A percentile compares a stretch with the other conserved stretches of the same genome.
Conservation (phyloP, 768 basidiomycete species). For the Leccinum aurantiacum region DNA sequence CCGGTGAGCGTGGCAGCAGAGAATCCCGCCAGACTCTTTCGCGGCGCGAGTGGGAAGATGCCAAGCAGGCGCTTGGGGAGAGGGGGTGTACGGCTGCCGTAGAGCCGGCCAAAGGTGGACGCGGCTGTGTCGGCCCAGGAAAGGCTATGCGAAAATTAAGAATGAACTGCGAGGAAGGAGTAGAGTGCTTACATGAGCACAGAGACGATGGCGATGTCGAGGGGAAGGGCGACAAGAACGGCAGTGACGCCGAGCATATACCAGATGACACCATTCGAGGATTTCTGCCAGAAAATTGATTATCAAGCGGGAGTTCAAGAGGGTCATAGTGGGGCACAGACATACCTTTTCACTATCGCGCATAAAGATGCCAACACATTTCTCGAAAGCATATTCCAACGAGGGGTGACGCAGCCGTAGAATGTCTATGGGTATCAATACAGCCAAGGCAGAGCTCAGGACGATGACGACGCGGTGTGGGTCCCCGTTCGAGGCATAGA, state of each 20-base stretch:
- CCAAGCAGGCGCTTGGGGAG: conserved; percentile 52
- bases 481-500: conserved; percentile 51
- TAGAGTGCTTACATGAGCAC: conserved; percentile 74
- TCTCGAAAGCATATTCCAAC: conserved; percentile 73
- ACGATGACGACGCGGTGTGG: conserved; percentile 54
- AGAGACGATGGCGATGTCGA: conserved; percentile 86
- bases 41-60: conserved; percentile 66
- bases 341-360: conserved; percentile 79
- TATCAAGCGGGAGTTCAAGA: not conserved
- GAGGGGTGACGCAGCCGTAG: conserved; percentile 63
- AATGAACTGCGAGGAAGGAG: not conserved
- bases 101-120: conserved; percentile 87
- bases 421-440: conserved; percentile 73
- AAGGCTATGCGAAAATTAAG: conserved; percentile 48
- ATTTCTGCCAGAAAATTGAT: conserved; percentile 35
- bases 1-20: conserved; percentile 76
- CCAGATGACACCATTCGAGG: conserved; percentile 84
- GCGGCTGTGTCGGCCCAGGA: conserved; percentile 97
- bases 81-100: conserved; percentile 64
- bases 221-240: conserved; percentile 72
- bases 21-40: conserved; percentile 87
- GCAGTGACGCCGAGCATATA: conserved; percentile 86
- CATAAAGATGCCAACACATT: conserved; percentile 79
- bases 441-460: conserved; percentile 63
- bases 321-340: not conserved